Base-by-base conservation (phyloP, 768 basidiomycete genomes). In the Leccinum subtestaceum region DNA sequence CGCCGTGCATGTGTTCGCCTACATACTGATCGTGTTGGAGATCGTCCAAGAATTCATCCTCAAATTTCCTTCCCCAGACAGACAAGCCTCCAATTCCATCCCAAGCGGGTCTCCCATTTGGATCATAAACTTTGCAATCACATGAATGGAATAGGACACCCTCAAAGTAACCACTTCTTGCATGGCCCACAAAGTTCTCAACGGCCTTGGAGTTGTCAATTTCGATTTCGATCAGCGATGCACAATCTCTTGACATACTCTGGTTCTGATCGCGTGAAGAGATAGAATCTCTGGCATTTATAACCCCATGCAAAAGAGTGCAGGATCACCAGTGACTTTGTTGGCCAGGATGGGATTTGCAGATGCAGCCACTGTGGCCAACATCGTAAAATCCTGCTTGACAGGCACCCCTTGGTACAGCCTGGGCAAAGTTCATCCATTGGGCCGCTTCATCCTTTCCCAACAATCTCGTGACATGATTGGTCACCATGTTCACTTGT, bases 121-220 rank as follows among this genome's bases (percentile, higher is more conserved):
- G 57, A 97, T 90, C 95, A 95, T 96, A 70, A 99, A 99, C 76
- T 99, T 98, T 60, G 93, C 84, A 70, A 99, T 99, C 63, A 98
- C 92, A 59, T 97, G 89, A 25, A 25, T 99, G 97, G 80, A 98
- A 98, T 67, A 98, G 84, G 58, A 97, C 80, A 12, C 89, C 87
- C 71, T 99, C 96, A 68, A 89, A 98, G 76, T 89, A 98, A 2
- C 92, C 87, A 64, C 87, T 91, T 65, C 91, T 81, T 15, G 92
- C 84, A 66, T 95, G 93, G 1, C 93, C 94, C 23, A 95, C 90
- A 74, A 99, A 98, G 77, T 98, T 99, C 76, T 99, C 97, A 40
- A 99, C 96, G 1, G 97, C 85, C 74, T 91, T 97, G 3, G 47
- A 51, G 25, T 32, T 15, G 13, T 58, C 47, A 38, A 52, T 51